phyloP scores from a whole-genome alignment of 2,329 filamentous ascomycete species.

The Teratosphaeria epicoccoides region DNA sequence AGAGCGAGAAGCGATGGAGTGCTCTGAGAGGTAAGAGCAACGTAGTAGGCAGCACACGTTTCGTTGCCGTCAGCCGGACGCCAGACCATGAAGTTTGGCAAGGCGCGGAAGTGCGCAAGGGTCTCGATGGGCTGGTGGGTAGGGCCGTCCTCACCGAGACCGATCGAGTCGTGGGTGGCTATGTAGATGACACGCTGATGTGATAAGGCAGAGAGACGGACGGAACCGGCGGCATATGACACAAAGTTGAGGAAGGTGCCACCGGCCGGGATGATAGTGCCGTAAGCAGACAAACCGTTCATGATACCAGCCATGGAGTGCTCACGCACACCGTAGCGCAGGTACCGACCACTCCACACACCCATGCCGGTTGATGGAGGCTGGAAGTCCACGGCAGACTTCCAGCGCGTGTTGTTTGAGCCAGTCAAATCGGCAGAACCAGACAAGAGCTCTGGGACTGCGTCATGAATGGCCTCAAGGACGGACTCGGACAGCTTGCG shows the following conservation, averaged over 20 bases:
- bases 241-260: conserved; percentile 99
- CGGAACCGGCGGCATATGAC: conserved; percentile 89
- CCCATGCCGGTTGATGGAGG: conserved; percentile 75
- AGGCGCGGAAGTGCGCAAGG: conserved; percentile 92
- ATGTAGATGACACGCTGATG: conserved; percentile 89
- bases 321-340: conserved; percentile 86
- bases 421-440: conserved; percentile 96
- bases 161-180: conserved; percentile 97
- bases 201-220: conserved; percentile 86
- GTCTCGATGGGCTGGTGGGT: conserved; percentile 99
- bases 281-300: conserved; percentile 92
- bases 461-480: conserved; percentile 72
- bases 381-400: conserved; percentile 95
- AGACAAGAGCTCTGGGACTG: conserved; percentile 81
- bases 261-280: conserved; percentile 82
- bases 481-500: conserved; percentile 95
- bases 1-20: conserved; percentile 90
- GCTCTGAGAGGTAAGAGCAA: conserved; percentile 77
- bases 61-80: conserved; percentile 97
- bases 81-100: conserved; percentile 99
- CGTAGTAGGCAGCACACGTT: conserved; percentile 94
- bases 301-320: conserved; percentile 87
- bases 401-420: conserved; percentile 98
- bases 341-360: conserved; percentile 81
- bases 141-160: conserved; percentile 95